Evolutionary conservation across 2,329 filamentous ascomycete genomes (phyloP).

Genomic region (Colletotrichum sublineola): DNA sequence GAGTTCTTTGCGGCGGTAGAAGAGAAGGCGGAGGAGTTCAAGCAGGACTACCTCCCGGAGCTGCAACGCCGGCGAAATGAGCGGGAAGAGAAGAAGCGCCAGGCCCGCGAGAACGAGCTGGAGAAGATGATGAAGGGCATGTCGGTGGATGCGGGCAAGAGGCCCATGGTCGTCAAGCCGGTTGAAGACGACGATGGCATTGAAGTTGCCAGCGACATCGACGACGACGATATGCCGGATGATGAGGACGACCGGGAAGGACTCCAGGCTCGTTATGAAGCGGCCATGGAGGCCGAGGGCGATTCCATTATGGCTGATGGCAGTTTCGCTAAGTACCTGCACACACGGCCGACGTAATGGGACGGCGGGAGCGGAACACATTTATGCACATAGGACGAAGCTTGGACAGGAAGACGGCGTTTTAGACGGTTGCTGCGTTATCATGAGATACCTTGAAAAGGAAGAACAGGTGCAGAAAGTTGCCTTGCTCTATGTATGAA

Average conservation of each 20-base stretch:
- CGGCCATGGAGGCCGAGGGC: slow-evolving; percentile 74
- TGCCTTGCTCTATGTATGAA: slow-evolving; percentile 42
- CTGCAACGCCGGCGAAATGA: slow-evolving; percentile 82
- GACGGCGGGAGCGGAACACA: slow-evolving; percentile 32
- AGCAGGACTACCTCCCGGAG: slow-evolving; percentile 91
- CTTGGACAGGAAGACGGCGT: slow-evolving; percentile 33
- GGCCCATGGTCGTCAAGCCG: slow-evolving; percentile 49
- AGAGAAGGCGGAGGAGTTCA: slow-evolving; percentile 89
- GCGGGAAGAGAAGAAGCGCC: slow-evolving; percentile 80
- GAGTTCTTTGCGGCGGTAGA: slow-evolving; percentile 94
- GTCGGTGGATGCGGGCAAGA: slow-evolving; percentile 60
- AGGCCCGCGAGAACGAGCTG: slow-evolving; percentile 82
- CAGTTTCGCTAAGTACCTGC: slow-evolving; percentile 73
- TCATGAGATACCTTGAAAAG: slow-evolving; percentile 43
- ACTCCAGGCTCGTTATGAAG: slow-evolving; percentile 81
- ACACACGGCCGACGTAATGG: slow-evolving; percentile 55
- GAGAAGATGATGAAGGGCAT: slow-evolving; percentile 97
- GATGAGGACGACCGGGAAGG: slow-evolving; percentile 74
- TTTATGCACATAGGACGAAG: slow-evolving; percentile 45
- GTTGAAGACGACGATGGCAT: slow-evolving; percentile 62
- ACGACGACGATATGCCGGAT: slow-evolving; percentile 69
- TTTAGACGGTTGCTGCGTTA: slow-evolving; percentile 41
- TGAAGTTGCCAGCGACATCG: slow-evolving; percentile 70
- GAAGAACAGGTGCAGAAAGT: slow-evolving; percentile 37
- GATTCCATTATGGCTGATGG: slow-evolving; percentile 66